Evolutionary conservation across 768 basidiomycete genomes (phyloP).

Genomic region (Tubosaeta sp.): DNA sequence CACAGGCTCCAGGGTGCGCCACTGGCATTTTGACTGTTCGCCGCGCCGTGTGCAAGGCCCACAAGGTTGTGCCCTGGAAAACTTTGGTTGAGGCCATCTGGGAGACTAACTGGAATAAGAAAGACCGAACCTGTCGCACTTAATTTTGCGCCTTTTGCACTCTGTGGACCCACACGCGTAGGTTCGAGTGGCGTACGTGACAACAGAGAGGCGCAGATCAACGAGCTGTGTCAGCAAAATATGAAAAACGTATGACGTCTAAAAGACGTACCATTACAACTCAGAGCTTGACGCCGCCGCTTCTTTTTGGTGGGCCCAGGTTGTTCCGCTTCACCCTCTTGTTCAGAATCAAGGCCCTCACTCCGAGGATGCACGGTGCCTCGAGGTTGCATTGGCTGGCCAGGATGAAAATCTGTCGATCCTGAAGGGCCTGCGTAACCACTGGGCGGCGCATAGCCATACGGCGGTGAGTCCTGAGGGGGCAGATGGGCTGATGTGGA

Average conservation of each 20-base stretch:
- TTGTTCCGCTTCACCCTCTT: slow-evolving; percentile 46
- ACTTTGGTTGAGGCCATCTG: slow-evolving; percentile 23
- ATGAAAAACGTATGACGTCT: slow-evolving; percentile 14
- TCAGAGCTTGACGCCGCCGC: slow-evolving; percentile 73
- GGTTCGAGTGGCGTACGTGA: slow-evolving; percentile 1
- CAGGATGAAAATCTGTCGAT: slow-evolving; percentile 26
- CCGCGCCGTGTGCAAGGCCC: slow-evolving; percentile 76
- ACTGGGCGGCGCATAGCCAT: slow-evolving; percentile 23
- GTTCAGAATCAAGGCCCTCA: slow-evolving; percentile 50
- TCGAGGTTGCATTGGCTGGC: slow-evolving; percentile 18
- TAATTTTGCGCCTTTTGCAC: slow-evolving; percentile 84
- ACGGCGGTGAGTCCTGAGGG: slow-evolving; percentile 23
- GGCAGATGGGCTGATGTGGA: slow-evolving; percentile 26
- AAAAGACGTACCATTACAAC: slow-evolving; percentile 67
- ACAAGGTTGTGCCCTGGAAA: slow-evolving; percentile 68
- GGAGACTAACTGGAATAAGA: slow-evolving; percentile 6
- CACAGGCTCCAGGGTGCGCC: slow-evolving; percentile 80
- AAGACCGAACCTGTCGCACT: slow-evolving; percentile 69
- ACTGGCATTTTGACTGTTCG: slow-evolving; percentile 77
- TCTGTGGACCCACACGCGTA: slow-evolving; percentile 40
- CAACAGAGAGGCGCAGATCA: slow-evolving; percentile 3
- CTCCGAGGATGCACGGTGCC: slow-evolving; percentile 27
- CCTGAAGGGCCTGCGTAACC: slow-evolving; percentile 22
- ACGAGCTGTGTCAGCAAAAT: slow-evolving; percentile 10
- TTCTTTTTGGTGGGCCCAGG: slow-evolving; percentile 77